phyloP scores from a whole-genome alignment of 2,329 filamentous ascomycete genomes.

The Claviceps sp. region DNA sequence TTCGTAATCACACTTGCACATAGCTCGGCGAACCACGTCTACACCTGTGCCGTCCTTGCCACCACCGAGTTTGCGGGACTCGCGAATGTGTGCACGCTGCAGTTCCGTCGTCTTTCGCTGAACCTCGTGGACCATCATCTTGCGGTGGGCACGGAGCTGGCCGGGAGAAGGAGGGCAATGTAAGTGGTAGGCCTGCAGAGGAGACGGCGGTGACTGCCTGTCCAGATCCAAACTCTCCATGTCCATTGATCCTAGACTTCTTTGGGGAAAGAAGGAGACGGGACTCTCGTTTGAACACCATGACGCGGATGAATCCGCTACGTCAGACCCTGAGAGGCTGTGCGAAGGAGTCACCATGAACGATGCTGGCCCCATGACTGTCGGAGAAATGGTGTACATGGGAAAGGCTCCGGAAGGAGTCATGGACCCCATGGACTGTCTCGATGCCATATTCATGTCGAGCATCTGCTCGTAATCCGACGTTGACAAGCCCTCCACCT shows the following conservation, averaged over 20 bases:
- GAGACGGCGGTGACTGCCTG: conserved; percentile 23
- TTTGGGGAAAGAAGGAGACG: conserved; percentile 25
- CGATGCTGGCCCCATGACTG: conserved; percentile 18
- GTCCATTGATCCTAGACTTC: conserved; percentile 16
- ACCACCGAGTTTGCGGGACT: conserved; percentile 15
- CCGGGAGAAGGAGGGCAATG: conserved; percentile 21
- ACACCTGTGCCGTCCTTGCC: conserved; percentile 18
- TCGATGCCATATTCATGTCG: conserved; percentile 21
- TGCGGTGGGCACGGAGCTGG: conserved; percentile 22
- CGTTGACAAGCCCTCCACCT: conserved; percentile 19
- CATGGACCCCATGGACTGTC: conserved; percentile 22
- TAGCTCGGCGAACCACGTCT: conserved; percentile 25
- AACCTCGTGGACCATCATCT: conserved; percentile 27
- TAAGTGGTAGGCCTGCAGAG: conserved; percentile 17
- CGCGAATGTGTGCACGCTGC: conserved; percentile 26
- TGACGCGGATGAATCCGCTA: conserved; percentile 22
- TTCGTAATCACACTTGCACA: conserved; percentile 31
- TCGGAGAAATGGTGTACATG: conserved; percentile 22
- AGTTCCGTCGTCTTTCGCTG: conserved; percentile 31
- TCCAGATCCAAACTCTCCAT: conserved; percentile 23
- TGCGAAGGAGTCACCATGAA: conserved; percentile 28
- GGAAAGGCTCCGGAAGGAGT: conserved; percentile 24
- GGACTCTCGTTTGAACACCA: conserved; percentile 29
- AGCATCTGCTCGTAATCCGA: conserved; percentile 26
- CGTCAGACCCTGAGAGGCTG: conserved; percentile 25